phyloP scores from a whole-genome alignment of 345 rosid species.

The Syzygium aqueum region DNA sequence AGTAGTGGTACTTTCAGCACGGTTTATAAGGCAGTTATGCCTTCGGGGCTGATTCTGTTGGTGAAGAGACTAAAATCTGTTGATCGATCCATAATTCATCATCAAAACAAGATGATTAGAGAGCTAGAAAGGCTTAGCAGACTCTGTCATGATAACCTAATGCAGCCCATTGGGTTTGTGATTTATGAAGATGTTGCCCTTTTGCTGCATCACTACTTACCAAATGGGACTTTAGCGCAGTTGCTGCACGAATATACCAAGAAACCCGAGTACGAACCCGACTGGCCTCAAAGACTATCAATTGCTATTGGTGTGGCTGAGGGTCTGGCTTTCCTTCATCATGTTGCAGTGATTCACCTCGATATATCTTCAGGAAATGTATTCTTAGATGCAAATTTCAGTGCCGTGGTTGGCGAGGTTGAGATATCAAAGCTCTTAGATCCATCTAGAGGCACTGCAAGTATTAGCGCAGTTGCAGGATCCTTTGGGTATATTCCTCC shows the following conservation, averaged over 20 bases:
- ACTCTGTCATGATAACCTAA: conserved; percentile 84
- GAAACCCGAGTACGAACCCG: conserved; percentile 60
- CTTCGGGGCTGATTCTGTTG: conserved; percentile 76
- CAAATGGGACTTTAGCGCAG: conserved; percentile 77
- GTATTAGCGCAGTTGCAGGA: conserved; percentile 93
- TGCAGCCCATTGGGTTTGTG: conserved; percentile 74
- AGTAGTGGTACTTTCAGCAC: conserved; percentile 84
- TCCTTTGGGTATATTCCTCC: conserved; percentile 96
- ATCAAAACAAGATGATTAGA: conserved; percentile 89
- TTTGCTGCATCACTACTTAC: conserved; percentile 68
- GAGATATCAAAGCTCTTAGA: conserved; percentile 86
- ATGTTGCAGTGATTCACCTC: conserved; percentile 80
- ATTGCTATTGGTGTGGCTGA: conserved; percentile 88
- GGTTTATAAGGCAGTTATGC: conserved; percentile 86
- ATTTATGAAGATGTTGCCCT: conserved; percentile 92
- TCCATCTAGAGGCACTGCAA: conserved; percentile 72
- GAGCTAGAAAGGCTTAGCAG: conserved; percentile 95
- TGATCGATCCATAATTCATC: conserved; percentile 77
- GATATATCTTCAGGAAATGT: conserved; percentile 85
- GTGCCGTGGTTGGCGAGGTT: conserved; percentile 75
- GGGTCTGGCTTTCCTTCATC: conserved; percentile 91
- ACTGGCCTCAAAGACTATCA: conserved; percentile 82
- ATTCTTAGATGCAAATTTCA: conserved; percentile 63
- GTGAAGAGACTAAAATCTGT: conserved; percentile 82
- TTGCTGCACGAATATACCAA: conserved; percentile 69